Percentiles rank a stretch among this genome's conserved stretches.
Conservation (phyloP, 1,284 basidiomycete genomes). For the Heterobasidion occidentale region DNA sequence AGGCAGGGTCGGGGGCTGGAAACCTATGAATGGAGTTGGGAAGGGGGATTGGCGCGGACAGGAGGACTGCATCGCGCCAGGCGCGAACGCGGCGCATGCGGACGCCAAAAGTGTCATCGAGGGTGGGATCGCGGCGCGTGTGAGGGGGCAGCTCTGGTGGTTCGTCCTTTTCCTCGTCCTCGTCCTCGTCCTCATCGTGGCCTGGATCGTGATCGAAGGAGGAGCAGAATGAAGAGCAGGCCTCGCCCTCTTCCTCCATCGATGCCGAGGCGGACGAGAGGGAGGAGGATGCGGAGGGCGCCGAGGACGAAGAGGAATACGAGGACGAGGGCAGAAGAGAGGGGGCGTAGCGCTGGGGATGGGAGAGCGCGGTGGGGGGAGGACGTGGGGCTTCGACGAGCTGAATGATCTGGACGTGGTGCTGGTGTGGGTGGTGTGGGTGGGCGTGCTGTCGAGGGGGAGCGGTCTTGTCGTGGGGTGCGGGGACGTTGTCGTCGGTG, state of each 20-base stretch:
- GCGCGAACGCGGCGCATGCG: constrained; percentile 47
- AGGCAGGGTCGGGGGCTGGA: not conserved
- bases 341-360: constrained; percentile 22
- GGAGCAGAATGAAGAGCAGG: constrained; percentile 59
- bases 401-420: constrained; percentile 60
- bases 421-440: constrained; percentile 38
- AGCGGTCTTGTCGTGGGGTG: too few relatives aligned
- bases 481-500: constrained; percentile 17
- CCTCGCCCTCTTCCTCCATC: constrained; percentile 25
- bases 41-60: constrained; percentile 25
- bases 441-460: constrained; percentile 23
- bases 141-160: constrained; percentile 8
- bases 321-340: constrained; percentile 21
- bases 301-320: constrained; percentile 28
- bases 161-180: constrained; percentile 8
- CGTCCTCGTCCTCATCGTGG: constrained; percentile 20
- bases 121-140: constrained; percentile 21
- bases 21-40: constrained; percentile 38
- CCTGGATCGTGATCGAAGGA: constrained; percentile 26
- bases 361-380: constrained; percentile 30
- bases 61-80: constrained; percentile 36
- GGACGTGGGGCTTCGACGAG: constrained; percentile 62
- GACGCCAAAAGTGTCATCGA: constrained; percentile 42
- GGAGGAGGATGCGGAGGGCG: constrained; percentile 26
- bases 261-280: constrained; percentile 31